Base-by-base conservation (phyloP, 2,329 filamentous ascomycete species). In the Chaetomiaceae sp. region DNA sequence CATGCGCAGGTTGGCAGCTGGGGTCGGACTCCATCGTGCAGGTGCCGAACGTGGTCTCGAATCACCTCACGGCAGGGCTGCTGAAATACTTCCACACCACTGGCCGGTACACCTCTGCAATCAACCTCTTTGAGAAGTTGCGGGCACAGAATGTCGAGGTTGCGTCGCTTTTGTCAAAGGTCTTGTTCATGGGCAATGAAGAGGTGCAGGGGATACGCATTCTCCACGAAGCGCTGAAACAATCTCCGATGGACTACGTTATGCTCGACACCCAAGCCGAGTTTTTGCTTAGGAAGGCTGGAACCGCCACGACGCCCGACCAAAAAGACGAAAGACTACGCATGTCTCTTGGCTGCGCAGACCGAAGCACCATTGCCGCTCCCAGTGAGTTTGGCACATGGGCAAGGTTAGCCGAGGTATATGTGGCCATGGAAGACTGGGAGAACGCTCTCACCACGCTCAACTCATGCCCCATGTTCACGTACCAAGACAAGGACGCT, bases 391-490 rank as follows among this genome's bases (percentile, higher is more conserved):
- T 99, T 66, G 89, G 89, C 49, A 97, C 94, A 0, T 99, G 94
- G 94, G 92, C 94, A 53, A 81, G 91, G 53, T 73, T 99, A 58
- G 91, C 91, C 2, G 90, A 97, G 67, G 87, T 97, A 29, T 99
- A 99, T 63, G 89, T 97, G 51, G 82, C 86, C 45, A 82, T 95
- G 72, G 94, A 99, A 68, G 89, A 95, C 66, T 99, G 94, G 90
- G 94, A 97, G 66, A 84, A 97, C 61, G 94, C 94, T 0, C 79
- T 99, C 21, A 85, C 95, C 5, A 97, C 94, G 4, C 79, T 99
- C 48, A 99, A 99, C 73, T 99, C 94, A 16, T 99, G 94, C 69
- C 94, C 94, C 8, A 99, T 99, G 94, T 99, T 99, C 70, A 99
- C 94, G 6, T 97, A 99, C 70, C 94, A 97, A 71, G 94, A 99